Evolutionary conservation across 1,139 yeast genomes (phyloP).

Genomic region (Suhomyces yuchorum): DNA sequence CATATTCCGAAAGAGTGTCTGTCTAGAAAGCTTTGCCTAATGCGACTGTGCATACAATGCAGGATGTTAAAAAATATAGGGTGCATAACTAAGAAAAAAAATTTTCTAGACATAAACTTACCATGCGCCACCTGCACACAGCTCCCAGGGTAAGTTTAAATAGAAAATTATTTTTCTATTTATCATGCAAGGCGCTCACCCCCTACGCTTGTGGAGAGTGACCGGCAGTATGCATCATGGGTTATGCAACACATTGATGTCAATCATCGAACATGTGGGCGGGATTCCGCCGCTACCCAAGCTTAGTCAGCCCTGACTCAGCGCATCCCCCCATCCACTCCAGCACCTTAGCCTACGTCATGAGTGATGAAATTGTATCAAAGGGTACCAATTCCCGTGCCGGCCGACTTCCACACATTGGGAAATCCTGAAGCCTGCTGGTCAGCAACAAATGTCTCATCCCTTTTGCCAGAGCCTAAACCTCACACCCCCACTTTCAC

Average conservation of each 20-base stretch:
- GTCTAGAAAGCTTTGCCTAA: conserved; percentile 8
- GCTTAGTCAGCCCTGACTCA: background rate
- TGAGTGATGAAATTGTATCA: background rate
- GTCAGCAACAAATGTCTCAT: too few species aligned
- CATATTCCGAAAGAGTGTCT: conserved; percentile 3
- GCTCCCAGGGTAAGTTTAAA: background rate
- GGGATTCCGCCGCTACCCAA: conserved; percentile 1
- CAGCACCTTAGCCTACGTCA: background rate
- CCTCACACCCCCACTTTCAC: background rate
- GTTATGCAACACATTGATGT: background rate
- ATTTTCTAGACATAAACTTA: background rate
- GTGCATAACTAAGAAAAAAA: background rate
- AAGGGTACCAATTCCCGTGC: too few species aligned
- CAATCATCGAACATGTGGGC: background rate
- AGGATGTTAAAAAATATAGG: background rate
- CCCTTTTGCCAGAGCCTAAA: too few species aligned
- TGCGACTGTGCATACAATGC: conserved; percentile 2
- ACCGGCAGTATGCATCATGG: conserved; percentile 1
- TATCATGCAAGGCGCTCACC: conserved; percentile 7
- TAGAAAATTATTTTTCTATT: conserved; percentile 1
- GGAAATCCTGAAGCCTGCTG: too few species aligned
- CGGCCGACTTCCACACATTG: too few species aligned
- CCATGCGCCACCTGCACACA: background rate
- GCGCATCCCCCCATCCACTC: background rate
- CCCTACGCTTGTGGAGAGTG: conserved; percentile 3